These are phyloP conservation scores for Tubosaeta brunneosetosa DNA, from an alignment of 768 basidiomycete genomes.

Conservation along the genomic window DNA sequence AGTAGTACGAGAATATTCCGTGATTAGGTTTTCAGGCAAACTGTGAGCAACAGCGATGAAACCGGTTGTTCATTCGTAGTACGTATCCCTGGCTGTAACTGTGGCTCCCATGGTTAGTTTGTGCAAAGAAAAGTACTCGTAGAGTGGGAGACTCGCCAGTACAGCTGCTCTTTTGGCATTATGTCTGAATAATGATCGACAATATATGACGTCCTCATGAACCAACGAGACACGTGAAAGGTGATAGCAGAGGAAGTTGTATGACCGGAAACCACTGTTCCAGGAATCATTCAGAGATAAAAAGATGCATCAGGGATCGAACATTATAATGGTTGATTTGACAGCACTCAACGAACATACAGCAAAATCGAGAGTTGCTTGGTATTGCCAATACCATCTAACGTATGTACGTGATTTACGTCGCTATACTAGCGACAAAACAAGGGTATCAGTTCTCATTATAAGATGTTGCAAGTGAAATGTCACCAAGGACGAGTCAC, in stretches of 20 bases:
- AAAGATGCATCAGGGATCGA: background rate
- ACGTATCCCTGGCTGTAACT: too few relatives aligned
- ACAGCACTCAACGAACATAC: background rate
- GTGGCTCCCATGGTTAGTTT: too few relatives aligned
- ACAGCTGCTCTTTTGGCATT: too few relatives aligned
- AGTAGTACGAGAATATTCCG: too few relatives aligned
- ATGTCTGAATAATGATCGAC: too few relatives aligned
- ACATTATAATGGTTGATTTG: background rate
- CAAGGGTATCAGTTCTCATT: slow-evolving; percentile 23
- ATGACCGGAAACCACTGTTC: background rate
- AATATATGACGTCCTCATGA: too few relatives aligned
- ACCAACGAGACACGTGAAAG: background rate
- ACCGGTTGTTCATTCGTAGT: too few relatives aligned
- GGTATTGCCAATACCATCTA: slow-evolving; percentile 9
- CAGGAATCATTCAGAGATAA: background rate
- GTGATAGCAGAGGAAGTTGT: background rate
- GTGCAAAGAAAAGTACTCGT: too few relatives aligned
- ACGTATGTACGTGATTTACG: slow-evolving; percentile 15
- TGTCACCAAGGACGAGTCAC: slow-evolving; percentile 13
- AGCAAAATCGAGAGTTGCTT: background rate
- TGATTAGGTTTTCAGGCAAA: too few relatives aligned
- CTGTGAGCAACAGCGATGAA: too few relatives aligned
- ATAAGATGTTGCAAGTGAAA: slow-evolving; percentile 2
- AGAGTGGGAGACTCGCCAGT: too few relatives aligned
- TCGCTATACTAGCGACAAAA: slow-evolving; percentile 6